Evolutionary conservation across 23 red algal species (phyloP).

Genomic region (Gracilariopsis chorda): DNA sequence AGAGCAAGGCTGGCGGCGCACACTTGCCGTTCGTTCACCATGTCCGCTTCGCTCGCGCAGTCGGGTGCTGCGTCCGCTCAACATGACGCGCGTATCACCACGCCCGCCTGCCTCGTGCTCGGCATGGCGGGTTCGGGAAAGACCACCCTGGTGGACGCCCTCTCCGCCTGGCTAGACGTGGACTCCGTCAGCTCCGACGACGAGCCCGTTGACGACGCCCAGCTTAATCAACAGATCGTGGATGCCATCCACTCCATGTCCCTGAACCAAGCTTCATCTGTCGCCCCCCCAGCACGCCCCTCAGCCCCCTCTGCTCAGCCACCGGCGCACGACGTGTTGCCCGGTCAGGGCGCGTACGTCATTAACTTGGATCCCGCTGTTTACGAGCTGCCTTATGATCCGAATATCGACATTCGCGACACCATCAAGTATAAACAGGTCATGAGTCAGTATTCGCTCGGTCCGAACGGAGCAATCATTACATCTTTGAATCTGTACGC

Average conservation of each 20-base stretch:
- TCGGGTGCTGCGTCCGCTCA: too few species aligned
- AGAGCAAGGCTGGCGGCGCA: too few species aligned
- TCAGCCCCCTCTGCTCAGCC: not conserved
- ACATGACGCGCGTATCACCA: not conserved
- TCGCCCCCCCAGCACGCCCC: not conserved
- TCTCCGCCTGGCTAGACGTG: conserved; percentile 47
- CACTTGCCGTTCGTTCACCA: too few species aligned
- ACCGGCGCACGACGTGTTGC: not conserved
- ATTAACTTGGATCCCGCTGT: conserved; percentile 98
- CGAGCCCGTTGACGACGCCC: not conserved
- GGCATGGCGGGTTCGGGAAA: conserved; percentile 99
- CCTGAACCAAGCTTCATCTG: not conserved
- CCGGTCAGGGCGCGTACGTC: conserved; percentile 61
- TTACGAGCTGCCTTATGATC: conserved; percentile 63
- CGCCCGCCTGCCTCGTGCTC: conserved; percentile 76
- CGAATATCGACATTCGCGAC: conserved; percentile 97
- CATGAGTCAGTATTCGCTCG: conserved; percentile 82
- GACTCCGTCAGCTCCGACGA: not conserved
- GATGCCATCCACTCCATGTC: not conserved
- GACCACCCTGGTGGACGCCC: conserved; percentile 73
- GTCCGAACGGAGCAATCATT: conserved; percentile 98
- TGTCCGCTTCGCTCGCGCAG: too few species aligned
- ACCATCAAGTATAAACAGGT: conserved; percentile 87
- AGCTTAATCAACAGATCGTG: not conserved
- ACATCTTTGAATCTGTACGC: conserved; percentile 94